A percentile compares a stretch with the other conserved stretches of the same genome.
Conservation (phyloP, 2,329 filamentous ascomycete genomes). For the Botrytis porri region DNA sequence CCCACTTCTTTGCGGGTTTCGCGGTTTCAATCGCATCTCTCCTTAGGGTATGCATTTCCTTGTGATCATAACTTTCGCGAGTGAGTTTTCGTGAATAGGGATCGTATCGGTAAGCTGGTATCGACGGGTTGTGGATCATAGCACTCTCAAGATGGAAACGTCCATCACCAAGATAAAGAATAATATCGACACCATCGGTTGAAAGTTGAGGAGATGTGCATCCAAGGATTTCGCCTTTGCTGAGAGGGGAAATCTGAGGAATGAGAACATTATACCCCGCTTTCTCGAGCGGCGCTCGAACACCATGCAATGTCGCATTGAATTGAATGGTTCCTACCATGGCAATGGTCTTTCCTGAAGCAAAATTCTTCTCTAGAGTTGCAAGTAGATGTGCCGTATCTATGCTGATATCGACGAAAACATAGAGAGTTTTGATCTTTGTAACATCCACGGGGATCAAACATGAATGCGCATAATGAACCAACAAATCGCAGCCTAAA, state of each 20-base stretch:
- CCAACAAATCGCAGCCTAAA: slow-evolving; percentile 86
- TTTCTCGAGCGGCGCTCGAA: slow-evolving; percentile 71
- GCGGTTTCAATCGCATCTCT: slow-evolving; percentile 74
- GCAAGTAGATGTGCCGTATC: slow-evolving; percentile 84
- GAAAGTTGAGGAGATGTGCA: slow-evolving; percentile 81
- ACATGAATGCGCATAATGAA: slow-evolving; percentile 97
- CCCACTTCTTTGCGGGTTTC: slow-evolving; percentile 81
- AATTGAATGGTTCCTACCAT: slow-evolving; percentile 98
- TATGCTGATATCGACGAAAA: slow-evolving; percentile 97
- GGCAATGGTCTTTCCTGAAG: slow-evolving; percentile 79
- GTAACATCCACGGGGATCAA: slow-evolving; percentile 95
- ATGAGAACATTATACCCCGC: slow-evolving; percentile 84
- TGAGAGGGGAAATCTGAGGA: slow-evolving; percentile 88
- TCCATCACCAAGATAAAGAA: slow-evolving; percentile 88
- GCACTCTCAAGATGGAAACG: slow-evolving; percentile 96
- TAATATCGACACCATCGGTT: slow-evolving; percentile 64
- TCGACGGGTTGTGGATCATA: slow-evolving; percentile 94
- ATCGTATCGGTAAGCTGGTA: slow-evolving; percentile 94
- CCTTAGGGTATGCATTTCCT: slow-evolving; percentile 82
- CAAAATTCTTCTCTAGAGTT: slow-evolving; percentile 85
- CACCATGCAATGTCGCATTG: slow-evolving; percentile 91
- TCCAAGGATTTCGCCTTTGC: slow-evolving; percentile 94
- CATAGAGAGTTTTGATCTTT: slow-evolving; percentile 94
- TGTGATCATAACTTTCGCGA: slow-evolving; percentile 86
- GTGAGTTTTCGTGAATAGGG: slow-evolving; percentile 92